A percentile compares a stretch with the other conserved stretches of the same genome.
phyloP scores from a whole-genome alignment of 176 grass and related monocot genomes.

The Eragrostis nindensis region DNA sequence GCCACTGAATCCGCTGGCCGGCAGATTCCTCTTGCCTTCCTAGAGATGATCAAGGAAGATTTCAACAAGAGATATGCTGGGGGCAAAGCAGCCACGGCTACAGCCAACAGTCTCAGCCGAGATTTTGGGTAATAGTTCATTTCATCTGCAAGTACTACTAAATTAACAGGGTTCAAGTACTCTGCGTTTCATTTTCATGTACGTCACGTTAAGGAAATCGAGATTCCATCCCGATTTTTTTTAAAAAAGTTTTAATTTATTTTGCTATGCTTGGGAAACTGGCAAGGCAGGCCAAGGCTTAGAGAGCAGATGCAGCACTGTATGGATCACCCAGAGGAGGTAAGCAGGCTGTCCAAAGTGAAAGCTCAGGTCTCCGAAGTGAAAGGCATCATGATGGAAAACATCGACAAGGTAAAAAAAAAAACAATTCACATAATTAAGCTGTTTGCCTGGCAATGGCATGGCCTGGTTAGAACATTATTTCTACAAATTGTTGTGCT shows the following conservation, averaged over 20 bases:
- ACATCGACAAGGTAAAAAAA: constrained; percentile 69
- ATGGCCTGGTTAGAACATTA: neutral
- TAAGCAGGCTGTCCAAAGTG: constrained; percentile 73
- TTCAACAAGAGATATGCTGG: constrained; percentile 75
- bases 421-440: neutral
- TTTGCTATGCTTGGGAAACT: neutral
- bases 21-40: constrained; percentile 71
- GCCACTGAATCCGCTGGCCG: constrained; percentile 61
- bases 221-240: no score
- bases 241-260: no score
- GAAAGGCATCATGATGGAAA: constrained; percentile 83
- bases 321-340: constrained; percentile 70
- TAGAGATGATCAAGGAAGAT: constrained; percentile 81
- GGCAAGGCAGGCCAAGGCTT: constrained; percentile 60
- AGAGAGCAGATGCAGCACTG: constrained; percentile 89
- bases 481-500: neutral
- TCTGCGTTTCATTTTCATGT: no score
- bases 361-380: constrained; percentile 79
- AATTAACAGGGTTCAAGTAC: neutral
- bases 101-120: constrained; percentile 66
- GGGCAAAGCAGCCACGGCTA: constrained; percentile 77
- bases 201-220: no score
- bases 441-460: neutral
- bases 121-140: constrained; percentile 72
- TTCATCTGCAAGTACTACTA: neutral